Conservation (phyloP, 176 grass and related monocot genomes). For the barley (Hordeum vulgare) region DNA sequence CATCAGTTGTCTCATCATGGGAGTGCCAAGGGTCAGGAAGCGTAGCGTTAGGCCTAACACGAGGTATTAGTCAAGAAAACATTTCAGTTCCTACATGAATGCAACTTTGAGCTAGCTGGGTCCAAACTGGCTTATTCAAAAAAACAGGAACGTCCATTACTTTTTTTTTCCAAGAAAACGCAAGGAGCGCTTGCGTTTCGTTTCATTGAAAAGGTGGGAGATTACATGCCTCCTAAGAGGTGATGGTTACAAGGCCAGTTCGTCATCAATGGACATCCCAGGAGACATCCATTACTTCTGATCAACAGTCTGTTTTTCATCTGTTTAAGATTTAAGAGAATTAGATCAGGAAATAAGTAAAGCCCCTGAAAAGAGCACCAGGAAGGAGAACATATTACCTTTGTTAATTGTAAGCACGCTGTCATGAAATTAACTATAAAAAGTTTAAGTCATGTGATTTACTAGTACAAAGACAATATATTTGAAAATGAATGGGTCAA, state of each 20-base stretch:
- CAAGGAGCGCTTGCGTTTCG: too few relatives aligned
- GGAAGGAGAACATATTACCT: too few relatives aligned
- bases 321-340: neutral
- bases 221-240: too few relatives aligned
- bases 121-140: neutral
- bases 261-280: too few relatives aligned
- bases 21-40: neutral
- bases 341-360: neutral
- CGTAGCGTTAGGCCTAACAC: neutral
- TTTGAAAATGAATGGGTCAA: neutral
- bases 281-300: neutral
- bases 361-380: neutral
- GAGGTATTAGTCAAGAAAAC: neutral
- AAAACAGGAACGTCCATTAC: neutral
- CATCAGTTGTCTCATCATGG: neutral
- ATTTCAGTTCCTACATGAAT: neutral
- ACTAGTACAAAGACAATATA: neutral
- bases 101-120: neutral
- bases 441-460: neutral
- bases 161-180: too few relatives aligned
- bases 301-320: neutral
- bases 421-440: neutral
- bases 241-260: too few relatives aligned
- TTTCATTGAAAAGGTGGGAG: too few relatives aligned
- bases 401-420: too few relatives aligned